A percentile compares a stretch with the other conserved stretches of the same genome.
Evolutionary conservation across 2,329 filamentous ascomycete species (phyloP).

Genomic region (Tolypocladium nubicola): DNA sequence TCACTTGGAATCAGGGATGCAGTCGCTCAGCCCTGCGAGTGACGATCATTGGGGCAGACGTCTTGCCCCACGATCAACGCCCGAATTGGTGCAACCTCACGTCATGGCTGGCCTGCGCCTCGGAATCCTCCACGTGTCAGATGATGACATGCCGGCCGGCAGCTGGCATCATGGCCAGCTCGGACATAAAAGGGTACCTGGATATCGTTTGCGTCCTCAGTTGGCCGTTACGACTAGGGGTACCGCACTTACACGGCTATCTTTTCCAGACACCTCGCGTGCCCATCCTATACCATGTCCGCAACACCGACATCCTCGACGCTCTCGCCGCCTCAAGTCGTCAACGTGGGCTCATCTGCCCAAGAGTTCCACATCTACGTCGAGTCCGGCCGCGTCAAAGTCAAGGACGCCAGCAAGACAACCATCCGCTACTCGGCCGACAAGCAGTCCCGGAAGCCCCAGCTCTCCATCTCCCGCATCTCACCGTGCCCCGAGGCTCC

Average conservation of each 20-base stretch:
- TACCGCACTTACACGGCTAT: background rate
- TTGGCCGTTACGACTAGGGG: background rate
- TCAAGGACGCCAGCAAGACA: background rate
- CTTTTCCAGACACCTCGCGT: background rate
- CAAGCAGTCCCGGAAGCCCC: background rate
- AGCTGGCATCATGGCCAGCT: background rate
- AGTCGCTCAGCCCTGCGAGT: background rate
- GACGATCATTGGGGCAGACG: background rate
- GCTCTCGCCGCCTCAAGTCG: background rate
- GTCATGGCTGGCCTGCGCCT: background rate
- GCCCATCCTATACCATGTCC: background rate
- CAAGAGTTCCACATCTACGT: background rate
- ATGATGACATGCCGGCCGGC: background rate
- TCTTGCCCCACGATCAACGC: background rate
- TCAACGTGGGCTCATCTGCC: background rate
- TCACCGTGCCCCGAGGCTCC: too few species aligned
- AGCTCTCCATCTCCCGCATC: background rate
- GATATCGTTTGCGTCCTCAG: background rate
- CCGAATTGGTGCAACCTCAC: background rate
- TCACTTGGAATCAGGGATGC: background rate
- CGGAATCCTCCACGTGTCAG: background rate
- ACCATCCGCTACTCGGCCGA: background rate
- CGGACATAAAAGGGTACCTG: background rate
- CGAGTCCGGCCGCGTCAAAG: background rate
- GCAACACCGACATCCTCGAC: background rate